Evolutionary conservation across 371 early-diverging fungal genomes (phyloP).

Genomic region (Lichtheimia ramosa): DNA sequence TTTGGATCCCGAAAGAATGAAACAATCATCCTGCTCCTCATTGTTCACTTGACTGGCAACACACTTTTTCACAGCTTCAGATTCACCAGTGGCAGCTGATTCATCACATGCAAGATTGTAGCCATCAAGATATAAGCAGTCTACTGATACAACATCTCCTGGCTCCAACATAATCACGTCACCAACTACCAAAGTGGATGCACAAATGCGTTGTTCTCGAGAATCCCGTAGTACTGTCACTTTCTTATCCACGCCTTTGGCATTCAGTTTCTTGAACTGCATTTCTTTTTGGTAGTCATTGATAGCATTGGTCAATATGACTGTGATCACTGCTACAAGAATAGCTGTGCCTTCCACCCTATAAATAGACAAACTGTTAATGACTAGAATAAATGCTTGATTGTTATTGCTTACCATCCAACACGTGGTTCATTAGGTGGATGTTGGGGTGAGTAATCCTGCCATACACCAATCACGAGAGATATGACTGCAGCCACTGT

Average conservation of each 20-base stretch:
- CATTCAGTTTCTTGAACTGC: slow-evolving; percentile 91
- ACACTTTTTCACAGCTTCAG: slow-evolving; percentile 74
- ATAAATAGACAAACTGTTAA: neutral
- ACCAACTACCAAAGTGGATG: slow-evolving; percentile 84
- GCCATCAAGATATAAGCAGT: slow-evolving; percentile 79
- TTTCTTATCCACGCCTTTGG: slow-evolving; percentile 85
- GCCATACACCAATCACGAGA: slow-evolving; percentile 76
- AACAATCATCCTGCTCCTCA: slow-evolving; percentile 56
- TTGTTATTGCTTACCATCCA: slow-evolving; percentile 50
- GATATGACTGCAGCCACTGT: slow-evolving; percentile 78
- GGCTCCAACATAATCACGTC: slow-evolving; percentile 90
- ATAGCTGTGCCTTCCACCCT: slow-evolving; percentile 90
- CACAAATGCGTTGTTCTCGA: slow-evolving; percentile 77
- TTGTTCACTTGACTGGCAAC: slow-evolving; percentile 36
- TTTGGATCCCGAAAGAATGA: slow-evolving; percentile 90
- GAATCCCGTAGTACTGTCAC: slow-evolving; percentile 81
- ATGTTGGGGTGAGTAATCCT: slow-evolving; percentile 62
- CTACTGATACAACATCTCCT: slow-evolving; percentile 90
- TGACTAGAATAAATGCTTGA: slow-evolving; percentile 21
- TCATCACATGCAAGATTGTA: slow-evolving; percentile 90
- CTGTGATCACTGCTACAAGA: slow-evolving; percentile 86
- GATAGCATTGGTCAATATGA: slow-evolving; percentile 89
- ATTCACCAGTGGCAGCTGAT: slow-evolving; percentile 91
- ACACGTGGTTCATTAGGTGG: slow-evolving; percentile 59
- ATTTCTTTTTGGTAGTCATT: slow-evolving; percentile 96